Evolutionary conservation across 1,139 yeast species (phyloP).

Genomic region (Ashbya aceris): DNA sequence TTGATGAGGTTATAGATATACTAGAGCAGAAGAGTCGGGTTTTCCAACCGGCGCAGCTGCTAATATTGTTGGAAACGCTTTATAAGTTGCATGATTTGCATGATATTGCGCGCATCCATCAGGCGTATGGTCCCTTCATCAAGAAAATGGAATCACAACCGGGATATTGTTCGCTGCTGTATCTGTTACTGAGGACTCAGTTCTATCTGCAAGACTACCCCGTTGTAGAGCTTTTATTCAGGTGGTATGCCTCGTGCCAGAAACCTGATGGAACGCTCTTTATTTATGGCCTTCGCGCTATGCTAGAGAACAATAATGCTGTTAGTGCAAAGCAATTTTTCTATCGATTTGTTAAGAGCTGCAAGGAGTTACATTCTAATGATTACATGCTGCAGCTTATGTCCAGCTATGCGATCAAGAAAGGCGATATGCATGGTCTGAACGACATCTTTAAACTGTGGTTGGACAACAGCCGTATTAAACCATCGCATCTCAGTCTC

Average conservation of each 20-base stretch:
- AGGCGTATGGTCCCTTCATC: conserved; percentile 10
- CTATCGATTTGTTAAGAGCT: conserved; percentile 18
- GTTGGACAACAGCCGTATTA: conserved; percentile 10
- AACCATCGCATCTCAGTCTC: conserved; percentile 7
- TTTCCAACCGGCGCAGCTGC: conserved; percentile 16
- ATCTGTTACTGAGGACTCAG: conserved; percentile 15
- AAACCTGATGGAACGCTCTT: conserved; percentile 15
- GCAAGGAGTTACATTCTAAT: conserved; percentile 23
- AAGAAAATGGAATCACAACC: conserved; percentile 2
- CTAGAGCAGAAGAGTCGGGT: conserved; percentile 7
- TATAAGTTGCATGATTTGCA: conserved; percentile 9
- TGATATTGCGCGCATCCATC: conserved; percentile 19
- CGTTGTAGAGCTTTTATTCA: conserved; percentile 20
- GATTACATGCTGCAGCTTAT: conserved; percentile 14
- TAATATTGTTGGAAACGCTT: conserved; percentile 12
- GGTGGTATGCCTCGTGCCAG: conserved; percentile 22
- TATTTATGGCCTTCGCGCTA: conserved; percentile 22
- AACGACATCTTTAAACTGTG: conserved; percentile 19
- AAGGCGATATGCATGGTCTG: conserved; percentile 16
- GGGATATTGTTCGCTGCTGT: conserved; percentile 10
- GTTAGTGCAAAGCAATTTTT: conserved; percentile 28
- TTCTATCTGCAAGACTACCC: conserved; percentile 15
- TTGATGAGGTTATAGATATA: conserved; percentile 10
- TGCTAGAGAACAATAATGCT: conserved; percentile 22
- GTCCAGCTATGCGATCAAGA: conserved; percentile 13